Evolutionary conservation across 768 basidiomycete genomes (phyloP).

Genomic region (Wakefieldia striispora): DNA sequence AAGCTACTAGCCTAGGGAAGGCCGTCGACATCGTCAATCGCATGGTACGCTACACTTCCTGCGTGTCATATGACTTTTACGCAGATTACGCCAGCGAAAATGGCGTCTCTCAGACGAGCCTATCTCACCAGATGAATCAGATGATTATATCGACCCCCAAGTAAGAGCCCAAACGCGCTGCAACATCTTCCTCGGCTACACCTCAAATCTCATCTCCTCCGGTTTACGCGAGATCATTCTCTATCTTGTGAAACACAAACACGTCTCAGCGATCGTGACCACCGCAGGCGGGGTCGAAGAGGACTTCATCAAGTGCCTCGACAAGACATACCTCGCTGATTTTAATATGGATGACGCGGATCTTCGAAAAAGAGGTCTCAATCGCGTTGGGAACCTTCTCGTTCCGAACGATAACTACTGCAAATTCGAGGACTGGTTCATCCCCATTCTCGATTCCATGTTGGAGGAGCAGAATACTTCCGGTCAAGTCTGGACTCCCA

Average conservation of each 20-base stretch:
- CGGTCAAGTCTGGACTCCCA: slow-evolving; percentile 86
- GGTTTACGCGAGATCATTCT: slow-evolving; percentile 91
- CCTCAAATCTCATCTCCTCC: slow-evolving; percentile 97
- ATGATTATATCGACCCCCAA: slow-evolving; percentile 56
- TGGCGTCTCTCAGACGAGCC: slow-evolving; percentile 92
- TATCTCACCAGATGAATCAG: slow-evolving; percentile 63
- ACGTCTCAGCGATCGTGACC: slow-evolving; percentile 87
- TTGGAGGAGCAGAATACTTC: slow-evolving; percentile 78
- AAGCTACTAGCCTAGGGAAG: slow-evolving; percentile 88
- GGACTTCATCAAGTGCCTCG: slow-evolving; percentile 98
- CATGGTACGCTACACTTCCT: slow-evolving; percentile 59
- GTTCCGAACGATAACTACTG: slow-evolving; percentile 99
- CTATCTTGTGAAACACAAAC: slow-evolving; percentile 90
- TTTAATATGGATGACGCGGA: slow-evolving; percentile 91
- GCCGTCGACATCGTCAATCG: slow-evolving; percentile 90
- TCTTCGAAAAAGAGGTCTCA: slow-evolving; percentile 87
- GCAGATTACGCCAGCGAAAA: slow-evolving; percentile 51
- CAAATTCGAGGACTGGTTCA: slow-evolving; percentile 99
- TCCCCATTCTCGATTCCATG: slow-evolving; percentile 89
- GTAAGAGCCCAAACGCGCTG: slow-evolving; percentile 72
- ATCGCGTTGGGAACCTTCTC: slow-evolving; percentile 93
- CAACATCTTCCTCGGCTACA: slow-evolving; percentile 94
- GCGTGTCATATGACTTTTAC: background rate
- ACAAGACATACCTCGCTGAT: slow-evolving; percentile 92
- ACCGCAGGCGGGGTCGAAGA: slow-evolving; percentile 99